Percentiles rank a stretch among this genome's conserved stretches.
phyloP scores from a whole-genome alignment of 495 filamentous ascomycete genomes.

The Aeminium ludgeri region DNA sequence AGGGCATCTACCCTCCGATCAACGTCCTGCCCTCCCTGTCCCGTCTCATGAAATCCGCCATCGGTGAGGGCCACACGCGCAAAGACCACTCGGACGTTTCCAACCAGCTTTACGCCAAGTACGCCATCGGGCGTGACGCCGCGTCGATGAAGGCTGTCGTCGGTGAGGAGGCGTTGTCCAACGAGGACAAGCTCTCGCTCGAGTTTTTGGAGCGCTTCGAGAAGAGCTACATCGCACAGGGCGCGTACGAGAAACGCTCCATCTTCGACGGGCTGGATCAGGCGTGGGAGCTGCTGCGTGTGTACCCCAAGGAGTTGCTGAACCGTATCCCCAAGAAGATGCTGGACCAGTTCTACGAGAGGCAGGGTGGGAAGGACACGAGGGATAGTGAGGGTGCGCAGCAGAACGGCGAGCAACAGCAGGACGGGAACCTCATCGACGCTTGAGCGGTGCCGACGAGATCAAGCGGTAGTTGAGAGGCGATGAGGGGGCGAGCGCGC shows the following conservation, averaged over 20 bases:
- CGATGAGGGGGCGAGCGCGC: too few relatives aligned
- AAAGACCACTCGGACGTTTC: slow-evolving; percentile 96
- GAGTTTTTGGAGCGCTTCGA: slow-evolving; percentile 99
- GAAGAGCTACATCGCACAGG: slow-evolving; percentile 77
- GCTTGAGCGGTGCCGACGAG: too few relatives aligned
- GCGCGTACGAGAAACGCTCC: slow-evolving; percentile 72
- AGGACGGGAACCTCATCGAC: slow-evolving; percentile 26
- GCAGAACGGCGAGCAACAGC: slow-evolving; percentile 9
- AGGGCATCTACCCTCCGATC: slow-evolving; percentile 94
- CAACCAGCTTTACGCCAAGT: slow-evolving; percentile 99
- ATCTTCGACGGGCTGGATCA: slow-evolving; percentile 88
- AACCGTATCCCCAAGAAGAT: slow-evolving; percentile 93
- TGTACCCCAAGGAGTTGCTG: slow-evolving; percentile 92
- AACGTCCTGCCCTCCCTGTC: slow-evolving; percentile 97
- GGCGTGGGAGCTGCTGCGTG: slow-evolving; percentile 87
- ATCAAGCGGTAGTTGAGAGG: too few relatives aligned
- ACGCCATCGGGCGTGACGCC: slow-evolving; percentile 95
- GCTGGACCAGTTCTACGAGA: slow-evolving; percentile 80
- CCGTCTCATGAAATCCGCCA: slow-evolving; percentile 99
- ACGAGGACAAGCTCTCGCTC: slow-evolving; percentile 91
- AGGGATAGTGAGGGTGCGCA: slow-evolving; percentile 39
- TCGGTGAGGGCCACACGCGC: slow-evolving; percentile 87
- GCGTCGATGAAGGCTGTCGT: slow-evolving; percentile 99
- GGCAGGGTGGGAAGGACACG: slow-evolving; percentile 44
- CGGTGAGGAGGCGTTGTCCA: slow-evolving; percentile 85